Percentiles rank a stretch among this genome's conserved stretches.
phyloP scores from a whole-genome alignment of 1,139 yeast species.

The Ogataea hybrid region DNA sequence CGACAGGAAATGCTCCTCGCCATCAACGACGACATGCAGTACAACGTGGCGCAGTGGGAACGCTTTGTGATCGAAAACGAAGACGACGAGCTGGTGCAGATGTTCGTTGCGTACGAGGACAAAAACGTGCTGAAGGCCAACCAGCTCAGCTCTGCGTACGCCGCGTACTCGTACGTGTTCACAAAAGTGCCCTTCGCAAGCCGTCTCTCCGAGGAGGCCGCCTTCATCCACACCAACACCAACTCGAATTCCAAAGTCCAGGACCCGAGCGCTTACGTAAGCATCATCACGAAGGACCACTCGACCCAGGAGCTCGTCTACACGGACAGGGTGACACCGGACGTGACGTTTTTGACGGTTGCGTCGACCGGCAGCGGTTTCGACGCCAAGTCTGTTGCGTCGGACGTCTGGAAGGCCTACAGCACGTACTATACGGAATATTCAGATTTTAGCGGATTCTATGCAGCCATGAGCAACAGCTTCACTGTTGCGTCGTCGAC shows the following conservation, averaged over 20 bases:
- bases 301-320: slow-evolving; percentile 2
- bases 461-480: slow-evolving; percentile 5
- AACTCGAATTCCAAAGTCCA: slow-evolving; percentile 6
- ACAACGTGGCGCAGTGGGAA: slow-evolving; percentile 14
- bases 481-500: slow-evolving; percentile 2
- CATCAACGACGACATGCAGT: slow-evolving; percentile 12
- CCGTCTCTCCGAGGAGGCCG: slow-evolving; percentile 12
- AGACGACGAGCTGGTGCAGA: slow-evolving; percentile 3
- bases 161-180: slow-evolving; percentile 12
- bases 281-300: slow-evolving; percentile 12
- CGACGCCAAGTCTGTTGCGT: slow-evolving; percentile 3
- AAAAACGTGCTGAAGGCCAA: not conserved
- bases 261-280: slow-evolving; percentile 7
- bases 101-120: slow-evolving; percentile 4
- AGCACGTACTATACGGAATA: slow-evolving; percentile 6
- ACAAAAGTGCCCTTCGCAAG: slow-evolving; percentile 13
- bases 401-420: slow-evolving; percentile 8
- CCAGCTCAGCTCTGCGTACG: slow-evolving; percentile 6
- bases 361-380: not conserved
- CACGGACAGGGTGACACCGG: slow-evolving; percentile 4
- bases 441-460: slow-evolving; percentile 6
- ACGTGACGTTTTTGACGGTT: slow-evolving; percentile 1
- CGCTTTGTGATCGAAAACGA: slow-evolving; percentile 6
- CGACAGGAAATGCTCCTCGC: slow-evolving; percentile 8
- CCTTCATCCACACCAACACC: slow-evolving; percentile 12